Conservation (phyloP, 176 grass and related monocot species). For the Cenchrus fungigraminus region DNA sequence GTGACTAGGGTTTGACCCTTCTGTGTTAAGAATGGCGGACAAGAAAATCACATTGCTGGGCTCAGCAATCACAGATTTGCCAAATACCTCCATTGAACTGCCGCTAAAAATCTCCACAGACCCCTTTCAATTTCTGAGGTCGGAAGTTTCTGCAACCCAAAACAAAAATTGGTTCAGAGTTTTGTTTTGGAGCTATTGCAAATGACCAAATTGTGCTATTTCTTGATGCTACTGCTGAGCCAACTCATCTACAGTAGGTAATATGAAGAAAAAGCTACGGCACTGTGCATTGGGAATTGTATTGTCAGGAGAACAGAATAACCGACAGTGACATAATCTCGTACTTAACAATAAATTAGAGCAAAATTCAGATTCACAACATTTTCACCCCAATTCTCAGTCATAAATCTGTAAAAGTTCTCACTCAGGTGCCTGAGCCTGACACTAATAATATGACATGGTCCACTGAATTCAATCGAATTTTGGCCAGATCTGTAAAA, state of each 20-base stretch:
- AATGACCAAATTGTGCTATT: constrained; percentile 21
- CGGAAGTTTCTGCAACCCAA: constrained; percentile 83
- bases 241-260: not conserved
- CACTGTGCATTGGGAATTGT: constrained; percentile 3
- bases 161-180: constrained; percentile 74
- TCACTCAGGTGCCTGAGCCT: not conserved
- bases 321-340: not conserved
- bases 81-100: constrained; percentile 92
- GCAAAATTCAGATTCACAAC: not conserved
- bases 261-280: not conserved
- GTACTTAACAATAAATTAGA: not conserved
- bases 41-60: constrained; percentile 98
- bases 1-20: constrained; percentile 77
- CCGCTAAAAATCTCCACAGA: constrained; percentile 35
- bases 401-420: not conserved
- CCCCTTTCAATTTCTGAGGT: constrained; percentile 39
- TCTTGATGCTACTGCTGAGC: constrained; percentile 19
- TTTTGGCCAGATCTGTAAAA: not conserved
- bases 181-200: constrained; percentile 45
- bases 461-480: not conserved
- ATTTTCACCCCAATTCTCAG: not conserved
- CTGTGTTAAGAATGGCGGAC: constrained; percentile 89
- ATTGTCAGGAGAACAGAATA: not conserved
- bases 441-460: not conserved
- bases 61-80: constrained; percentile 93